A percentile compares a stretch with the other conserved stretches of the same genome.
phyloP scores from a whole-genome alignment of 139 green algal species.

The Protoeuglena noctilucae region DNA sequence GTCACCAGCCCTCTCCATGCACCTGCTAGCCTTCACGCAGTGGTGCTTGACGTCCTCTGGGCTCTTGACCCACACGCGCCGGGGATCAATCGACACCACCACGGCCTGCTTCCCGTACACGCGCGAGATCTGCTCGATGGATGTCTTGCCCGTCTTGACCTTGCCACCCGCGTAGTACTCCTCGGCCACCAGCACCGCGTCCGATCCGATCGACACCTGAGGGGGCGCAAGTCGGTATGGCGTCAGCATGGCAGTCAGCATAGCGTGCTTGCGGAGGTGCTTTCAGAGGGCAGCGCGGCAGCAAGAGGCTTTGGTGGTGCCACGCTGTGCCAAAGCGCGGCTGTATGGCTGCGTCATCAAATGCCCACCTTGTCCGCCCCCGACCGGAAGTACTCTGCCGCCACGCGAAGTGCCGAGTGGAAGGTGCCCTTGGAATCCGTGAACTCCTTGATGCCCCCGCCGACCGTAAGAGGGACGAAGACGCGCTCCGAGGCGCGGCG shows the following conservation, averaged over 20 bases:
- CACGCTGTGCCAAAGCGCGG: no score
- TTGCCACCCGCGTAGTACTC: conserved; percentile 29
- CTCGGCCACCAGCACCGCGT: conserved; percentile 62
- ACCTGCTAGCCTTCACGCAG: conserved; percentile 32
- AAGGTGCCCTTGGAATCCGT: conserved; percentile 51
- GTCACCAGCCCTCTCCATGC: conserved; percentile 2
- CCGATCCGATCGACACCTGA: conserved; percentile 92
- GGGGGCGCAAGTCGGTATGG: conserved; percentile 10
- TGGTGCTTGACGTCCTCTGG: conserved; percentile 34
- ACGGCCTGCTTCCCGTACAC: conserved; percentile 76
- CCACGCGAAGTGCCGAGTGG: conserved; percentile 83
- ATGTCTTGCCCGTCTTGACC: conserved; percentile 36
- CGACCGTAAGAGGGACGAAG: conserved; percentile 96
- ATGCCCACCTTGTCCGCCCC: background rate
- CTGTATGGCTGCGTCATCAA: no score
- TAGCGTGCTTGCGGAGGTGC: background rate
- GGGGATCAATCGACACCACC: conserved; percentile 83
- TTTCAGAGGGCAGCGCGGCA: background rate
- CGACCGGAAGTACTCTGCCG: conserved; percentile 85
- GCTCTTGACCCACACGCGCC: conserved; percentile 64
- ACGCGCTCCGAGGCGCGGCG: conserved; percentile 64
- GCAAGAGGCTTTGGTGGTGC: no score
- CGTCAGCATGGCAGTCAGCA: background rate
- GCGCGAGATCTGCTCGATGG: conserved; percentile 90
- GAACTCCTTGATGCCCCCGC: conserved; percentile 87